phyloP scores from a whole-genome alignment of 768 basidiomycete genomes.

The Fomitopsis serialis region DNA sequence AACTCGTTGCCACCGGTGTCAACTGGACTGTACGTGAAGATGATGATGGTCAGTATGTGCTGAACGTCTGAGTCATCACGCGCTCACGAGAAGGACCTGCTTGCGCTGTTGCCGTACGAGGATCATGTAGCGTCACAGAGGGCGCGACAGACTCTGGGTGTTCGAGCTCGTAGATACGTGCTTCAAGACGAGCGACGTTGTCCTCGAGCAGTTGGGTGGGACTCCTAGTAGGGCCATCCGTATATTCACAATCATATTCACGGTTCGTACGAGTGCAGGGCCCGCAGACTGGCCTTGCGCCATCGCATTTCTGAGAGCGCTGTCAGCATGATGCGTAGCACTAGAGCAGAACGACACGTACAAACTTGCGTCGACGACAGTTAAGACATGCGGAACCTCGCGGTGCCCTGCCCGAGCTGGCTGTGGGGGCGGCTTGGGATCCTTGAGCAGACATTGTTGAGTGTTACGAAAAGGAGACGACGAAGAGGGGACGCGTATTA shows the following conservation, averaged over 20 bases:
- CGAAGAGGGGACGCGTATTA: not conserved
- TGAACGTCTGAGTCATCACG: not conserved
- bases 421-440: not conserved
- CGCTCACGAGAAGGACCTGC: not conserved
- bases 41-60: not conserved
- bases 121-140: constrained; percentile 9
- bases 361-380: constrained; percentile 23
- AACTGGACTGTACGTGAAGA: not conserved
- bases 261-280: constrained; percentile 57
- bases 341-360: constrained; percentile 1
- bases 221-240: constrained; percentile 57
- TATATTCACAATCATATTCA: constrained; percentile 57
- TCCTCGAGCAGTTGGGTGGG: constrained; percentile 60
- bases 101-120: not conserved
- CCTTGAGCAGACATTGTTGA: not conserved
- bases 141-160: constrained; percentile 11
- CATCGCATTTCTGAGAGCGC: constrained; percentile 56
- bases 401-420: constrained; percentile 14
- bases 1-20: not conserved
- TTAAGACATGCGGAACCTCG: constrained; percentile 23
- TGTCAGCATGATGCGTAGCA: not conserved
- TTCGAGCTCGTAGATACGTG: constrained; percentile 37
- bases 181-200: constrained; percentile 48
- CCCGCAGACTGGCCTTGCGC: constrained; percentile 56
- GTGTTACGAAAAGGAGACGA: not conserved